Evolutionary conservation across 2,329 filamentous ascomycete genomes (phyloP).

Genomic region (Orbilia oligospora): DNA sequence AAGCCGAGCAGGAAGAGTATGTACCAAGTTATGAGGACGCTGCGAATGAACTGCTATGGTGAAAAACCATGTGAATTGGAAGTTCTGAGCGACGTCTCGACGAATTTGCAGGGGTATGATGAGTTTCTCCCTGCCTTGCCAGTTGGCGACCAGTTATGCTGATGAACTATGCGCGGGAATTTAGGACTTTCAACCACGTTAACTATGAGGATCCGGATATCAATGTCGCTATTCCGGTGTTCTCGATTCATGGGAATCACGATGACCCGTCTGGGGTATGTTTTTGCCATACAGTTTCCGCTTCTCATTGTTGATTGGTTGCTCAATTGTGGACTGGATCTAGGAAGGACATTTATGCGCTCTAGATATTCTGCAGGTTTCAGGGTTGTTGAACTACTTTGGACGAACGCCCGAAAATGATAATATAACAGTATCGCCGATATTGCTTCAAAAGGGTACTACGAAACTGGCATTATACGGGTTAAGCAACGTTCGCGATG

Average conservation of each 20-base stretch:
- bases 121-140: too few species aligned
- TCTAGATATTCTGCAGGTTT: slow-evolving; percentile 89
- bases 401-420: slow-evolving; percentile 92
- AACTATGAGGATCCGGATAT: slow-evolving; percentile 99
- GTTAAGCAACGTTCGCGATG: slow-evolving; percentile 94
- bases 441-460: slow-evolving; percentile 90
- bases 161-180: slow-evolving; percentile 6
- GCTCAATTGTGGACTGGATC: slow-evolving; percentile 24
- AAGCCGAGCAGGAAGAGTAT: slow-evolving; percentile 95
- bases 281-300: neutral
- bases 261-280: slow-evolving; percentile 89
- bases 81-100: slow-evolving; percentile 91
- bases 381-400: slow-evolving; percentile 95
- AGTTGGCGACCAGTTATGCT: neutral
- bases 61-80: slow-evolving; percentile 96
- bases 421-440: slow-evolving; percentile 91
- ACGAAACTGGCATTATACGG: slow-evolving; percentile 96
- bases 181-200: slow-evolving; percentile 84
- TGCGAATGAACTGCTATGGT: slow-evolving; percentile 92
- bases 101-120: slow-evolving; percentile 81
- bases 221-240: slow-evolving; percentile 96
- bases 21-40: slow-evolving; percentile 96
- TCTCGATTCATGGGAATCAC: slow-evolving; percentile 98
- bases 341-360: slow-evolving; percentile 89
- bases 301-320: neutral